A percentile compares a stretch with the other conserved stretches of the same genome.
Evolutionary conservation across 371 early-diverging fungal species (phyloP).

Genomic region (Circinella minor): DNA sequence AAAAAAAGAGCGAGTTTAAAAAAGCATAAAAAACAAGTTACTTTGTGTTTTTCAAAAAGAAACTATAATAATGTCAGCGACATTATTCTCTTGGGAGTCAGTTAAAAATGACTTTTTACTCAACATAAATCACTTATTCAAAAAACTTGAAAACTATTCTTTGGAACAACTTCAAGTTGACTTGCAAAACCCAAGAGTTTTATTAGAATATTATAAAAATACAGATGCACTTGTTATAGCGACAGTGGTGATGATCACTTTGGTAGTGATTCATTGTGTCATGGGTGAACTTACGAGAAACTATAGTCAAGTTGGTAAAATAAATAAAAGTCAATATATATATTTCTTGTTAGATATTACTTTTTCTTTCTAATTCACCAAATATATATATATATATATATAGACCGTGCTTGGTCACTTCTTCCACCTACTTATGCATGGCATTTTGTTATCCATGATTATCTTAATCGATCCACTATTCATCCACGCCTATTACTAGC

Average conservation of each 20-base stretch:
- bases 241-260: slow-evolving; percentile 9
- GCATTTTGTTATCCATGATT: slow-evolving; percentile 61
- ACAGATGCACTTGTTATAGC: slow-evolving; percentile 37
- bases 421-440: slow-evolving; percentile 66
- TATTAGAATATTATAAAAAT: slow-evolving; percentile 22
- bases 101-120: neutral
- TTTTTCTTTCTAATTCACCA: no score
- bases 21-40: neutral
- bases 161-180: neutral
- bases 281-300: slow-evolving; percentile 43
- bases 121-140: neutral
- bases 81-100: neutral
- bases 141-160: neutral
- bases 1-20: neutral
- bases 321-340: no score
- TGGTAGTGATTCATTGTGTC: slow-evolving; percentile 32
- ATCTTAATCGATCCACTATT: slow-evolving; percentile 23
- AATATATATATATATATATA: neutral
- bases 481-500: slow-evolving; percentile 58
- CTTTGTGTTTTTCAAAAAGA: no score
- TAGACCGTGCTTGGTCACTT: slow-evolving; percentile 77
- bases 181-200: slow-evolving; percentile 16
- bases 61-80: neutral
- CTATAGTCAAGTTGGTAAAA: slow-evolving; percentile 60
- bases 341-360: no score